These are phyloP conservation scores for Protomyces arabidopsidicola DNA, from an alignment of 1,139 yeast species.

Conservation along the genomic window DNA sequence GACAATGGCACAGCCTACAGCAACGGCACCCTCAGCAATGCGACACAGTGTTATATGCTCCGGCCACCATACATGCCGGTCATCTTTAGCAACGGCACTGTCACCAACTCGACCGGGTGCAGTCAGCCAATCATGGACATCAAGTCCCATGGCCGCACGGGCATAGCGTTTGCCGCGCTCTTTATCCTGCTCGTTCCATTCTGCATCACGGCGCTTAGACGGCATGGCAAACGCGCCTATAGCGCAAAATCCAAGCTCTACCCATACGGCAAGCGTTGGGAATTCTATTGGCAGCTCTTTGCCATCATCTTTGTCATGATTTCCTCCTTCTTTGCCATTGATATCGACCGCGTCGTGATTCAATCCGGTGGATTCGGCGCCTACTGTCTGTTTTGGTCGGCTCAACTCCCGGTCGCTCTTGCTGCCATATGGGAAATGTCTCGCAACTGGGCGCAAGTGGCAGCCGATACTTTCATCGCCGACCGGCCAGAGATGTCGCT, in stretches of 20 bases:
- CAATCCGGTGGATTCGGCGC: conserved; percentile 15
- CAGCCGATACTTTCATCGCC: conserved; percentile 12
- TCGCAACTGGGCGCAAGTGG: conserved; percentile 24
- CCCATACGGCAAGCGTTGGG: conserved; percentile 27
- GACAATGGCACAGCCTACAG: conserved; percentile 18
- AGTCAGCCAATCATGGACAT: conserved; percentile 15
- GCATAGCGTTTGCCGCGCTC: conserved; percentile 19
- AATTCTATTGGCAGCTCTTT: conserved; percentile 21
- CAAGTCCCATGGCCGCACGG: conserved; percentile 22
- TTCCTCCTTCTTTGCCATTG: conserved; percentile 17
- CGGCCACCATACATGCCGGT: conserved; percentile 16
- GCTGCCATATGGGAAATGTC: conserved; percentile 26
- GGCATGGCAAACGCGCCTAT: conserved; percentile 23
- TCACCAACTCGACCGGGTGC: conserved; percentile 22
- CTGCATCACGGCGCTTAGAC: conserved; percentile 5
- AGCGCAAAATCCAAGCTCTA: conserved; percentile 9
- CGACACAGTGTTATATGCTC: conserved; percentile 22
- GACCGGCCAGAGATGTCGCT: conserved; percentile 11
- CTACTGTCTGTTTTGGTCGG: conserved; percentile 17
- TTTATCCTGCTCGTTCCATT: conserved; percentile 14
- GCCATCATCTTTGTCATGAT: conserved; percentile 13
- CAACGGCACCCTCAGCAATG: conserved; percentile 24
- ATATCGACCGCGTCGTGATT: conserved; percentile 18
- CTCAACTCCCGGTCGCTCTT: conserved; percentile 9
- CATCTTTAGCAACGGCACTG: conserved; percentile 24